Evolutionary conservation across 495 filamentous ascomycete species (phyloP), one percentile per base, ranked within the genome.

Genomic region (Neurospora sp.): DNA sequence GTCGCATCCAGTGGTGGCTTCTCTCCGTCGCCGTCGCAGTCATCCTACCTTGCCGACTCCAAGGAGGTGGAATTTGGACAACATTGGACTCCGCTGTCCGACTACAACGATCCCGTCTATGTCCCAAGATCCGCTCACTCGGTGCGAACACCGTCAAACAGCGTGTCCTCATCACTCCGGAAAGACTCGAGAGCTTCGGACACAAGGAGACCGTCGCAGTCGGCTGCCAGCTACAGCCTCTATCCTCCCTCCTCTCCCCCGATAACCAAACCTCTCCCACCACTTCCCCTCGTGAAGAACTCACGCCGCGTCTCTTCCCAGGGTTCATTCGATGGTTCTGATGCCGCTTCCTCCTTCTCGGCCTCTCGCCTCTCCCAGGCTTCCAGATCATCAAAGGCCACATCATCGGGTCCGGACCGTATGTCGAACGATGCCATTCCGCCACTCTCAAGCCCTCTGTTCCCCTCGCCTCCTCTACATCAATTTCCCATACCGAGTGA

Each of bases 181-280:
- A 76, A 78, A 70, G 75, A 78, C 69, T 77, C 77, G 48, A 66
- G 72, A 16, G 7, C 71, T 3, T 77, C 78, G 4, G 78, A 80
- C 44, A 42, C 78, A 46, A 75, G 77, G 8, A 76, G 77, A 39
- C 78, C 78, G 4, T 69, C 70, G 35, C 69, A 74, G 16, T 74
- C 77, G 8, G 59, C 72, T 44, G 42, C 74, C 48, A 74, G 74
- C 70, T 78, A 76, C 72, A 78, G 74, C 72, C 69, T 81, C 27
- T 81, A 79, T 71, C 79, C 79, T 11, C 72, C 75, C 5, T 20
- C 74, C 66, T 71, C 72, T 27, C 74, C 72, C 16, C 74, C 74
- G 20, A 62, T 70, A n/a, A 77, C 73, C 46, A 77, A 77, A 46
- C 77, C 78, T 16, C 72, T 81, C 4, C 79, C 79, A 27, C 74